Evolutionary conservation across 306 rosid species (phyloP).

Genomic region (Cicer arietinum): DNA sequence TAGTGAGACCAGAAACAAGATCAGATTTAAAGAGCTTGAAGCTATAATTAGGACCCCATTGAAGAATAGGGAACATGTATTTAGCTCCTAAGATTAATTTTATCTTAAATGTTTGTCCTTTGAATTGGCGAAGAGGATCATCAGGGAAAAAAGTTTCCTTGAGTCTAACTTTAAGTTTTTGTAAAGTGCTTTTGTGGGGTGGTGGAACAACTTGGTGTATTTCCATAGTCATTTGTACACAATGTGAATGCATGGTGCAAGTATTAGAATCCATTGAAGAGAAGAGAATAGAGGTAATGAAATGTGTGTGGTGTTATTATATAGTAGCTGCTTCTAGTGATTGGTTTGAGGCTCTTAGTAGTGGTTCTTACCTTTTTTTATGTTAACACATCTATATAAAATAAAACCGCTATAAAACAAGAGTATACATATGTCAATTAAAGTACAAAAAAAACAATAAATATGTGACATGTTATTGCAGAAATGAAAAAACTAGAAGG

Average conservation of each 20-base stretch:
- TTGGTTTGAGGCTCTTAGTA: conserved; percentile 37
- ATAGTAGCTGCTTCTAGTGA: conserved; percentile 12
- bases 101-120: conserved; percentile 61
- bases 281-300: not conserved
- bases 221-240: conserved; percentile 49
- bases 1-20: conserved; percentile 91
- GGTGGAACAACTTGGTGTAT: conserved; percentile 82
- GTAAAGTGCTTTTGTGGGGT: conserved; percentile 59
- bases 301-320: not conserved
- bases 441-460: conserved; percentile 40
- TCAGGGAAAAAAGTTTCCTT: conserved; percentile 94
- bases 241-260: conserved; percentile 49
- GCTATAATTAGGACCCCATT: conserved; percentile 85
- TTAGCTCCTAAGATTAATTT: conserved; percentile 73
- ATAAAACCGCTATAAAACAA: conserved; percentile 47
- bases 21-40: conserved; percentile 82
- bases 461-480: not conserved
- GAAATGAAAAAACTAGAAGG: conserved; percentile 2
- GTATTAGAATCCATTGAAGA: conserved; percentile 43
- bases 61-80: conserved; percentile 84
- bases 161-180: conserved; percentile 63
- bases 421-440: conserved; percentile 35
- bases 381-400: conserved; percentile 2
- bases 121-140: conserved; percentile 91
- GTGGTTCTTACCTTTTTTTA: conserved; percentile 28